Evolutionary conservation across 2,329 filamentous ascomycete species (phyloP).

Genomic region (Grosmannia clavigera): DNA sequence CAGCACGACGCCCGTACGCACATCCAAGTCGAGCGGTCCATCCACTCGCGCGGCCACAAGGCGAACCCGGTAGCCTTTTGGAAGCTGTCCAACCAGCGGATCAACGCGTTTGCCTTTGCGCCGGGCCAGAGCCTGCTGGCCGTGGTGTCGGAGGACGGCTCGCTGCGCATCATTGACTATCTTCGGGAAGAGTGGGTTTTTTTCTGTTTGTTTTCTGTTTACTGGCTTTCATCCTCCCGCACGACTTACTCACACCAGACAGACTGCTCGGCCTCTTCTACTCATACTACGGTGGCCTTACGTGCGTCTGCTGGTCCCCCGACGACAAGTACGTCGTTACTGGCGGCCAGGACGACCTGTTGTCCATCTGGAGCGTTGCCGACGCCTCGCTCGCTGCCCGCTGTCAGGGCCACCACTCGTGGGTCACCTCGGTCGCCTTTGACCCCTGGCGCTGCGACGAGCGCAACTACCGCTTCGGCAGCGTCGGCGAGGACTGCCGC

Average conservation of each 20-base stretch:
- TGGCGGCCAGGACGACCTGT: conserved; percentile 87
- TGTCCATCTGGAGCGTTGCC: conserved; percentile 87
- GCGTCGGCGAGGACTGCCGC: conserved; percentile 85
- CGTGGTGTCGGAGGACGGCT: conserved; percentile 83
- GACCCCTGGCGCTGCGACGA: conserved; percentile 97
- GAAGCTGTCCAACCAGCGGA: conserved; percentile 82
- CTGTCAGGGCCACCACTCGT: conserved; percentile 90
- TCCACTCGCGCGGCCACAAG: conserved; percentile 88
- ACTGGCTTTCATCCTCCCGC: conserved; percentile 53
- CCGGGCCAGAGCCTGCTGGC: conserved; percentile 80
- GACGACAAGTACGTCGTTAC: conserved; percentile 94
- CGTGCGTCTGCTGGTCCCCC: conserved; percentile 93
- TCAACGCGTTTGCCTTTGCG: conserved; percentile 86
- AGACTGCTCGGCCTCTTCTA: conserved; percentile 79
- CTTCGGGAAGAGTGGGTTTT: conserved; percentile 63
- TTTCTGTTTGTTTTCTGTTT: not conserved
- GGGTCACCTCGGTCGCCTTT: conserved; percentile 87
- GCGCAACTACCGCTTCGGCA: conserved; percentile 88
- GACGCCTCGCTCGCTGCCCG: conserved; percentile 78
- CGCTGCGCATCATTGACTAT: conserved; percentile 82
- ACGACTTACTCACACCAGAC: not conserved
- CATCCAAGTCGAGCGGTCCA: conserved; percentile 75
- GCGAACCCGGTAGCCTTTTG: conserved; percentile 83
- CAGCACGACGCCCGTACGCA: conserved; percentile 25
- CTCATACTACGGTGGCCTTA: conserved; percentile 86